phyloP scores from a whole-genome alignment of 176 grass and related monocot genomes.

The Aegilops longissima region DNA sequence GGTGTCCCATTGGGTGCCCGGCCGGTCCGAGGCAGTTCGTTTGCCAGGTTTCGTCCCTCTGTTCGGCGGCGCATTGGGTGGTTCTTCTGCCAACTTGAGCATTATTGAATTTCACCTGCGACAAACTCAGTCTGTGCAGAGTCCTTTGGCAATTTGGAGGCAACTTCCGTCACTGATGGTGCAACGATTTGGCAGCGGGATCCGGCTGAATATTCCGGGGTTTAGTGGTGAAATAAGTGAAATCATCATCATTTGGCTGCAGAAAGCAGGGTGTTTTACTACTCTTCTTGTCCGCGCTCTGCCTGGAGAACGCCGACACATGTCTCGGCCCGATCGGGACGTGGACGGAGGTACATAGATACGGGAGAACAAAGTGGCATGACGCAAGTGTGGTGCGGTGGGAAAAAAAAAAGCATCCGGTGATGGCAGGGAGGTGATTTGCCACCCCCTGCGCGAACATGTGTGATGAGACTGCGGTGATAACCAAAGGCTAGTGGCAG shows the following conservation, averaged over 20 bases:
- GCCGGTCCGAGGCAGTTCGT: not conserved
- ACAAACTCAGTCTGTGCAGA: too few relatives aligned
- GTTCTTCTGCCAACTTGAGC: not conserved
- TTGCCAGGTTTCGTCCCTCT: not conserved
- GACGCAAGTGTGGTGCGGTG: too few relatives aligned
- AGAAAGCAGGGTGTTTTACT: not conserved
- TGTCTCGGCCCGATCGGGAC: conserved; percentile 11
- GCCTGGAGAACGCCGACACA: conserved; percentile 9
- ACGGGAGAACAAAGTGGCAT: too few relatives aligned
- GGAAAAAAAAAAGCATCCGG: too few relatives aligned
- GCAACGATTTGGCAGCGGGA: too few relatives aligned
- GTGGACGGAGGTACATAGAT: not conserved
- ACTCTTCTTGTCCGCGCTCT: not conserved
- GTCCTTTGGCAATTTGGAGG: not conserved
- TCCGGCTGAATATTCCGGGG: not conserved
- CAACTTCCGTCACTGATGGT: not conserved
- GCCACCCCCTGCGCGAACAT: not conserved
- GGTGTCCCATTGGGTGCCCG: conserved; percentile 21
- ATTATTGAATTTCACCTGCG: not conserved
- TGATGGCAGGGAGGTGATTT: too few relatives aligned
- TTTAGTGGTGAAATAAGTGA: not conserved
- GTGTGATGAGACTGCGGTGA: not conserved
- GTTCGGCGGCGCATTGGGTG: not conserved
- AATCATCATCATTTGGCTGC: not conserved
- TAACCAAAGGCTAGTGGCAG: not conserved